Base-by-base conservation (phyloP, 176 grass and related monocot species). In the Musa beccarii region DNA sequence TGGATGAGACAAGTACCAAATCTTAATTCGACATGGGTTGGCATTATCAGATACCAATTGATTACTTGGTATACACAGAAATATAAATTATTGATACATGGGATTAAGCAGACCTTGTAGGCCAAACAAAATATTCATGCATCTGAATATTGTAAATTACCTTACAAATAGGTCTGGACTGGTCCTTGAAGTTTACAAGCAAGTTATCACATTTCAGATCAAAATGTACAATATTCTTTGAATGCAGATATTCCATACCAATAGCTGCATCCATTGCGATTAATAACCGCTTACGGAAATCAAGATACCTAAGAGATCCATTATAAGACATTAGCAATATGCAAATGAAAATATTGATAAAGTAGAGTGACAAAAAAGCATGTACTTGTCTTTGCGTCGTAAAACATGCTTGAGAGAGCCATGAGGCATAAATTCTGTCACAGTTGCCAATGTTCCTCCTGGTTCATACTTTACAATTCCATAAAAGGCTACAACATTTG, bases 191-290 rank as follows among this genome's bases (percentile, higher is more conserved):
- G 84, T 93, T 98, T 68, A 98, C 94, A 25, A 98, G 81, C 72
- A 98, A 79, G 77, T 93, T 98, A 83, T 98, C 94, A n/a, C 94
- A 93, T 83, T 98, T 98, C 79, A 98, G 76, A 87, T 98, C 94
- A 29, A 97, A 98, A 79, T 98, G 94, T 63, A 98, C 86, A 73
- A 91, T 80, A 53, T 88, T 79, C 84, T 89, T 98, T 43, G 94
- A 88, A 76, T 98, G 94, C 73, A 98, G 77, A 54, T 98, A 98
- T 59, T 93, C 94, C 94, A 98, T 93, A 66, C 94, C 94, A 78
- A 98, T 91, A 78, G 94, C 90, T 65, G 88, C 90, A 87, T 98
- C 90, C 94, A 83, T 93, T 71, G 94, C 90, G 76, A 98, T 69
- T 68, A 91, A 79, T 81, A 98, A 9, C 68, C 80, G 70, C 79